A percentile compares a stretch with the other conserved stretches of the same genome.
Conservation (phyloP, 441 rosid genomes). For the Manihot esculenta region DNA sequence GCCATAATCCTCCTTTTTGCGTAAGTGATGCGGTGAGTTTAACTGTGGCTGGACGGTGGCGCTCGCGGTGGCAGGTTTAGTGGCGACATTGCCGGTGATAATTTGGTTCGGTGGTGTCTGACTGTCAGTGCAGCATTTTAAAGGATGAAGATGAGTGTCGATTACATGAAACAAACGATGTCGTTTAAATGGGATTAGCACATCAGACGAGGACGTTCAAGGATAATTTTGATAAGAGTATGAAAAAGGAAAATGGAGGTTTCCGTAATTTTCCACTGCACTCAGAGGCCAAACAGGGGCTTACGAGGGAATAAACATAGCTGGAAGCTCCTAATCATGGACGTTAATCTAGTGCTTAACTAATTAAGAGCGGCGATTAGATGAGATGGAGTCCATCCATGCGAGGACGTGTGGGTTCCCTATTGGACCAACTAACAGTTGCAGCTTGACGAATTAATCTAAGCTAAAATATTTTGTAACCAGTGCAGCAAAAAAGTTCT, state of each 20-base stretch:
- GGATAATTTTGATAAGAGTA: not conserved
- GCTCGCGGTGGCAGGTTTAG: constrained; percentile 6
- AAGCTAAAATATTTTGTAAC: no score
- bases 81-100: constrained; percentile 29
- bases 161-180: not conserved
- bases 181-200: not conserved
- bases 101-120: not conserved
- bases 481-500: no score
- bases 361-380: not conserved
- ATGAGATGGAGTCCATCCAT: not conserved
- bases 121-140: not conserved
- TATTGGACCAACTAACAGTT: constrained; percentile 13
- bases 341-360: not conserved
- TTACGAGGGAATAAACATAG: constrained; percentile 10
- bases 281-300: not conserved
- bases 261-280: no score
- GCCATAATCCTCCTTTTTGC: constrained; percentile 35
- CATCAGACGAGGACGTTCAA: not conserved
- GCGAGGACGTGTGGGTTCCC: not conserved
- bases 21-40: not conserved
- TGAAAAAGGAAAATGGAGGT: not conserved
- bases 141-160: constrained; percentile 12
- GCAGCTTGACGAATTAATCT: no score
- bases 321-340: constrained; percentile 17
- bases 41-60: not conserved